Evolutionary conservation across 805 yeast species (phyloP).

Genomic region (Tetrapisispora arboricola): DNA sequence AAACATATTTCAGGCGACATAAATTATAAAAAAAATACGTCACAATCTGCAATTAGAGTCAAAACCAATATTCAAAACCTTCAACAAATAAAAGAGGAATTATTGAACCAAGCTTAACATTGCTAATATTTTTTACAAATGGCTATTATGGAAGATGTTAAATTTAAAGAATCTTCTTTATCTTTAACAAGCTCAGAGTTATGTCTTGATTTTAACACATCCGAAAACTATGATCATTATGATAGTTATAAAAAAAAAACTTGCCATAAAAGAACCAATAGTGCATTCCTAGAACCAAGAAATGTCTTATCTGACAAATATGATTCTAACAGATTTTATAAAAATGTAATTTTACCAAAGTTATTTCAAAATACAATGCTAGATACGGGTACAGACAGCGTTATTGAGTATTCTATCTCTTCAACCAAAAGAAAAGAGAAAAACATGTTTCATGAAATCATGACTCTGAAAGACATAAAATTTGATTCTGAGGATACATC

Average conservation of each 20-base stretch:
- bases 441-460: no score
- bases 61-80: neutral
- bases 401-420: constrained; percentile 10
- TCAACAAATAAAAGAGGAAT: neutral
- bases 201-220: neutral
- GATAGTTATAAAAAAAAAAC: no score
- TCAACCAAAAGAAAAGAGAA: neutral
- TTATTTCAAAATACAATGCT: neutral
- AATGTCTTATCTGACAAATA: neutral
- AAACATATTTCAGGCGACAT: no score
- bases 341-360: constrained; percentile 1
- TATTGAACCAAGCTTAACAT: no score
- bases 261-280: neutral
- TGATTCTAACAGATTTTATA: neutral
- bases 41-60: no score
- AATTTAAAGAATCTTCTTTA: neutral
- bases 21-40: neutral
- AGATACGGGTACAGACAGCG: constrained; percentile 13
- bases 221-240: neutral
- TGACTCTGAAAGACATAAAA: neutral
- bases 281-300: neutral
- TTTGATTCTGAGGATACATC: neutral
- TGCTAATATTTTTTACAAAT: neutral
- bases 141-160: neutral
- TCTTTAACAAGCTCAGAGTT: constrained; percentile 1